These are phyloP conservation scores for Skeletonema costatum DNA, from an alignment of 108 stramenopile genomes.

Conservation along the genomic window DNA sequence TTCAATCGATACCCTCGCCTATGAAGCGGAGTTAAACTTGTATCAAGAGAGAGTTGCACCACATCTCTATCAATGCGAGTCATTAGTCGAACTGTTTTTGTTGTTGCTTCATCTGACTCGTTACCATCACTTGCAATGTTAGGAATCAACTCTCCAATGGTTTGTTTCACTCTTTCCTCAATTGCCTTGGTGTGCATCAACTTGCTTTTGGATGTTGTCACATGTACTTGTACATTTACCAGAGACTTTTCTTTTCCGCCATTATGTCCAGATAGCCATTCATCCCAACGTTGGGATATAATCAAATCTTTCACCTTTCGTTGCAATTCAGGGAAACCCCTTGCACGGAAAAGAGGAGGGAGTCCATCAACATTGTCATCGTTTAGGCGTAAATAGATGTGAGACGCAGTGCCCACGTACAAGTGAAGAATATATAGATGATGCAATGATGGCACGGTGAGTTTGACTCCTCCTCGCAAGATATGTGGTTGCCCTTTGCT, in stretches of 20 bases:
- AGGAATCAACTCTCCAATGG: slow-evolving; percentile 38
- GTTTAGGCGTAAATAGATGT: slow-evolving; percentile 50
- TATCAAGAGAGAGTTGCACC: slow-evolving; percentile 63
- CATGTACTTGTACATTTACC: slow-evolving; percentile 53
- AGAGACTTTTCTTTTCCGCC: slow-evolving; percentile 3
- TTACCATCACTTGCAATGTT: background rate
- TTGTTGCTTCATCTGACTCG: slow-evolving; percentile 4
- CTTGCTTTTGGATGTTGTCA: slow-evolving; percentile 64
- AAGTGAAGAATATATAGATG: slow-evolving; percentile 58
- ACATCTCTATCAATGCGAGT: slow-evolving; percentile 60
- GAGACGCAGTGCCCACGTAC: slow-evolving; percentile 66
- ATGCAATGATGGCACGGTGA: slow-evolving; percentile 28
- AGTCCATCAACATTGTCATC: slow-evolving; percentile 19
- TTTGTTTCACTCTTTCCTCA: slow-evolving; percentile 56
- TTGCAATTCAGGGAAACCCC: slow-evolving; percentile 65
- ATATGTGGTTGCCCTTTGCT: background rate
- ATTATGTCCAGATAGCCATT: slow-evolving; percentile 18
- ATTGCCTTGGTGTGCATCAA: slow-evolving; percentile 71
- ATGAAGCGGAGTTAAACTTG: slow-evolving; percentile 58
- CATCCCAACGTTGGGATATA: slow-evolving; percentile 47
- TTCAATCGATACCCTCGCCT: slow-evolving; percentile 73
- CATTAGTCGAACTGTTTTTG: slow-evolving; percentile 35
- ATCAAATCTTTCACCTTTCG: slow-evolving; percentile 64
- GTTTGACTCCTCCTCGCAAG: slow-evolving; percentile 43
- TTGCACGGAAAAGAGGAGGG: slow-evolving; percentile 49